Evolutionary conservation across 2,329 filamentous ascomycete species (phyloP).

Genomic region (Lizonia empirigonia): DNA sequence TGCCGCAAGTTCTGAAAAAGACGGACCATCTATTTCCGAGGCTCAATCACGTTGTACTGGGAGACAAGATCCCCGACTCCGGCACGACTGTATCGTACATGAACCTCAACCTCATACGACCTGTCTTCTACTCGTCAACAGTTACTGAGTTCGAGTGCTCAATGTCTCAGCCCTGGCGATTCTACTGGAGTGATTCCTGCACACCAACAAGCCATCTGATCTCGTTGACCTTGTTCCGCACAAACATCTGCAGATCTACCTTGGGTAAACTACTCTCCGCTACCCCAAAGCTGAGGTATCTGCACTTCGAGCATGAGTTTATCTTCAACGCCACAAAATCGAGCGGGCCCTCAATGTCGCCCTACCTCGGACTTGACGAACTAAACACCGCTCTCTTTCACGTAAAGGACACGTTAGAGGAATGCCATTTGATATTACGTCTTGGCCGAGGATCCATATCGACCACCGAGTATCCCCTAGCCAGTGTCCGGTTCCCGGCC

Average conservation of each 20-base stretch:
- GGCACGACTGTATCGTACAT: slow-evolving; percentile 27
- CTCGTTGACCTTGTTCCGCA: slow-evolving; percentile 29
- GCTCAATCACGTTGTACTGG: slow-evolving; percentile 23
- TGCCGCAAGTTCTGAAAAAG: slow-evolving; percentile 32
- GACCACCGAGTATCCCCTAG: slow-evolving; percentile 20
- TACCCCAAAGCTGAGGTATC: slow-evolving; percentile 25
- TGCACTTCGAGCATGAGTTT: slow-evolving; percentile 32
- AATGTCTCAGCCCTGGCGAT: slow-evolving; percentile 32
- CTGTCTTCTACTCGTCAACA: slow-evolving; percentile 29
- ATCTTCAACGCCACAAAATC: slow-evolving; percentile 21
- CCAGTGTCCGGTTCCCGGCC: slow-evolving; percentile 26
- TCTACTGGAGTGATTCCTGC: slow-evolving; percentile 24
- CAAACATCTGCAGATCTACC: slow-evolving; percentile 28
- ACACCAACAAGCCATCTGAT: slow-evolving; percentile 25
- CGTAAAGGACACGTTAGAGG: slow-evolving; percentile 25
- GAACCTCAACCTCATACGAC: slow-evolving; percentile 33
- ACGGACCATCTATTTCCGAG: slow-evolving; percentile 28
- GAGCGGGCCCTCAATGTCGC: slow-evolving; percentile 15
- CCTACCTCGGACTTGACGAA: slow-evolving; percentile 28
- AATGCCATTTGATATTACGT: slow-evolving; percentile 24
- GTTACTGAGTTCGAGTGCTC: slow-evolving; percentile 28
- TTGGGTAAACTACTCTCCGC: slow-evolving; percentile 27
- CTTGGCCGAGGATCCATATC: slow-evolving; percentile 29
- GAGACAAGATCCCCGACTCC: slow-evolving; percentile 22
- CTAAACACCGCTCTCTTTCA: slow-evolving; percentile 28